Percentiles rank a stretch among this genome's conserved stretches.
phyloP scores from a whole-genome alignment of 495 filamentous ascomycete species.

The Penicillium lagena region DNA sequence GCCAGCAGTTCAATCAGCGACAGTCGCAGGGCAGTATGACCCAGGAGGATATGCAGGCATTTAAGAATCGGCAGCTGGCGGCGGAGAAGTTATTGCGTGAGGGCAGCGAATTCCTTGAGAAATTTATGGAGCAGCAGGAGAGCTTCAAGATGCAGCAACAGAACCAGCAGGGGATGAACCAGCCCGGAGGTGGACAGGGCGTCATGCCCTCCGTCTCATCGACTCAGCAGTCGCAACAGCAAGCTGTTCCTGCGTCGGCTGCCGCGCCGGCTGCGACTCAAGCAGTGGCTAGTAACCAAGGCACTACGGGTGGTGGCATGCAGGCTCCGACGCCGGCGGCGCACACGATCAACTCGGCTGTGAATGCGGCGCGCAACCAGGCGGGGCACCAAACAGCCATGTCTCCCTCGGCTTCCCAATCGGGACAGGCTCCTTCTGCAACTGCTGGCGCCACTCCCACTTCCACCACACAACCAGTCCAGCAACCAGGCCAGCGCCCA shows the following conservation, averaged over 20 bases:
- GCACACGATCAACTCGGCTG: conserved; percentile 48
- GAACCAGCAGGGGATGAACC: conserved; percentile 26
- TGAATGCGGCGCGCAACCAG: conserved; percentile 45
- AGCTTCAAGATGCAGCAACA: conserved; percentile 38
- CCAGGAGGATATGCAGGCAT: conserved; percentile 37
- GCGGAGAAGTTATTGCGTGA: conserved; percentile 42
- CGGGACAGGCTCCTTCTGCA: conserved; percentile 29
- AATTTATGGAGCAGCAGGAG: conserved; percentile 45
- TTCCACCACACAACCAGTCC: conserved; percentile 27
- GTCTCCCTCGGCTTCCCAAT: conserved; percentile 33
- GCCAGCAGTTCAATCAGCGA: conserved; percentile 29
- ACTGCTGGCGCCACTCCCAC: conserved; percentile 34
- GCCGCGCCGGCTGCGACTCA: conserved; percentile 12
- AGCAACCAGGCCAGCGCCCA: conserved; percentile 40
- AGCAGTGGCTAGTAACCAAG: background rate
- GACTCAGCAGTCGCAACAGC: conserved; percentile 4
- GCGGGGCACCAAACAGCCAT: conserved; percentile 27
- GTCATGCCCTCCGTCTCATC: too few species aligned
- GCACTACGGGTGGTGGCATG: too few species aligned
- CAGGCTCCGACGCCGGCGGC: conserved; percentile 39
- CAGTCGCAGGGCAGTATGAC: conserved; percentile 32
- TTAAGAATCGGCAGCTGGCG: conserved; percentile 35
- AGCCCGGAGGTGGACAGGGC: conserved; percentile 5
- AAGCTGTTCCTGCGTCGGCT: conserved; percentile 6
- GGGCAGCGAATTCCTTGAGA: conserved; percentile 37